Base-by-base conservation (phyloP, 495 filamentous ascomycete species). In the Penicillium steckii region DNA sequence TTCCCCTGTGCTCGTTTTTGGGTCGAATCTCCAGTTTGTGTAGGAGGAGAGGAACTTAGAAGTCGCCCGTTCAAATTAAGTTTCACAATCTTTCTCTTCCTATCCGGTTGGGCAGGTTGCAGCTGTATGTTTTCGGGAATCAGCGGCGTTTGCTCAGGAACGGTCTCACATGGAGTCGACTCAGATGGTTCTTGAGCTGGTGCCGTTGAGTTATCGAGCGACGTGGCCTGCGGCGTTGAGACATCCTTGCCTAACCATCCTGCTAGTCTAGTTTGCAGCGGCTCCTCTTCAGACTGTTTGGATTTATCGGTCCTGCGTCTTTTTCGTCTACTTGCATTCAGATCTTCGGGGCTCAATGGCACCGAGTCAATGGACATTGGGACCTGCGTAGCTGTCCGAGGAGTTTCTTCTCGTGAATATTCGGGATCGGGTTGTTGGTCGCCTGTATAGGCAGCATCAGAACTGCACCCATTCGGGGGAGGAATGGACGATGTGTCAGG, bases 51-150 rank as follows among this genome's bases (percentile, higher is more conserved):
- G 0, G 82, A 85, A 26, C 78, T 73, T n/a, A 76, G 46, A 17
- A 85, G 68, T 44, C 76, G 80, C n/a, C 82, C 83, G 55, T 81
- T 81, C 1, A 72, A 52, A 55, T 79, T 80, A 17, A 85, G 54
- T 55, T 74, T 78, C 17, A 85, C 59, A n/a, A 72, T 73, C 58
- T 79, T 83, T 46, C 68, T 72, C 15, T 65, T 59, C 12, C 40
- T 53, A 42, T 52, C 41, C 27, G 27, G 32, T 4, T n/a, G n/a
- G n/a, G 13, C 17, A 15, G 9, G 8, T 18, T 15, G 17, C 9
- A 21, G 12, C 13, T 18, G 1, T 53, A 23, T 12, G 5, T 41
- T n/a, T 13, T 17, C 33, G 33, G 33, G 2, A 1, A 18, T 15
- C n/a, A n/a, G 7, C n/a, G 13, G n/a, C 33, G 33, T 1, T 17